Percentiles rank a stretch among this genome's conserved stretches.
Evolutionary conservation across 2,329 filamentous ascomycete genomes (phyloP).

Genomic region (Aspergillus piperis): DNA sequence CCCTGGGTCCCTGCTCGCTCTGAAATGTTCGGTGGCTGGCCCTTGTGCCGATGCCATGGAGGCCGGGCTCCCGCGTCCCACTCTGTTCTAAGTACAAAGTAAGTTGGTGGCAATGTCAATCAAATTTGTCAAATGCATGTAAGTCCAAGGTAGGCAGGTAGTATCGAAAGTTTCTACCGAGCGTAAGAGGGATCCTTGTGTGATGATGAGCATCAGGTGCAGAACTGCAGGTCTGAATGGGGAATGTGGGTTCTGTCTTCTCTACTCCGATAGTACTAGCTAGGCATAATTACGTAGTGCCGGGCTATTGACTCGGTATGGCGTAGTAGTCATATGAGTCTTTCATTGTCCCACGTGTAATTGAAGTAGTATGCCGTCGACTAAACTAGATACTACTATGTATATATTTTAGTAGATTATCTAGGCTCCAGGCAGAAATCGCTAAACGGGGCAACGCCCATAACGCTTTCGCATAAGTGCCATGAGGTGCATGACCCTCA

Average conservation of each 20-base stretch:
- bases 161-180: background rate
- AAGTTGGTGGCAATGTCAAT: background rate
- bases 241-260: slow-evolving; percentile 1
- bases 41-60: background rate
- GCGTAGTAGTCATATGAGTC: background rate
- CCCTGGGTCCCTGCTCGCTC: slow-evolving; percentile 18
- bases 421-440: background rate
- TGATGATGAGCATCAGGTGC: background rate
- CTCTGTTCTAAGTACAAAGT: too few species aligned
- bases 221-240: background rate
- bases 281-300: slow-evolving; percentile 3
- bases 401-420: too few species aligned
- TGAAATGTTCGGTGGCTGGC: slow-evolving; percentile 5
- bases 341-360: slow-evolving; percentile 1
- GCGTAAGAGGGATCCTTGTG: background rate
- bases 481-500: background rate
- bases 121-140: background rate
- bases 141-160: background rate
- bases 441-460: background rate
- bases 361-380: too few species aligned
- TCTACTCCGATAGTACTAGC: background rate
- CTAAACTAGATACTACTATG: background rate
- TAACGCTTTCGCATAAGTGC: background rate
- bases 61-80: background rate
- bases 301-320: slow-evolving; percentile 3